Evolutionary conservation across 441 rosid genomes (phyloP).

Genomic region (Euphorbia corollata): DNA sequence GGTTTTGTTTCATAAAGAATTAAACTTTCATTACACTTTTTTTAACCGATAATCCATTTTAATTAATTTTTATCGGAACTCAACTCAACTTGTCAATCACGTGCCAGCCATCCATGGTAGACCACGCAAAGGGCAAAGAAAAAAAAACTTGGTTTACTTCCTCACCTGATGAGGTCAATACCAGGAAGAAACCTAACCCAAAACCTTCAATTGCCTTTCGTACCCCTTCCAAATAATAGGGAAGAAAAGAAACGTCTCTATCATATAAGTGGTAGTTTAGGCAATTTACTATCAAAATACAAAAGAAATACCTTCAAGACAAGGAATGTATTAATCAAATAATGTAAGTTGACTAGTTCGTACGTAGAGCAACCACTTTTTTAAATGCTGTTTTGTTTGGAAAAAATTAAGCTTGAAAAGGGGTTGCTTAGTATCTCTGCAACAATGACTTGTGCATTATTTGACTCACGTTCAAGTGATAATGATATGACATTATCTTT

Average conservation of each 20-base stretch:
- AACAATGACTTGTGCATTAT: slow-evolving; percentile 44
- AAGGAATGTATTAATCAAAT: slow-evolving; percentile 27
- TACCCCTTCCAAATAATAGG: not conserved
- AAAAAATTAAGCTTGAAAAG: slow-evolving; percentile 23
- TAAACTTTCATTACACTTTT: no score
- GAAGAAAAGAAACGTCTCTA: not conserved
- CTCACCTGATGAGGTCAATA: slow-evolving; percentile 41
- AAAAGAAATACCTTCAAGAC: slow-evolving; percentile 25
- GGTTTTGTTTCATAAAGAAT: no score
- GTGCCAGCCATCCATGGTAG: slow-evolving; percentile 52
- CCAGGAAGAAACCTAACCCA: slow-evolving; percentile 12
- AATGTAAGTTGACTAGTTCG: slow-evolving; percentile 40
- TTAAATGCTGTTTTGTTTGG: slow-evolving; percentile 26
- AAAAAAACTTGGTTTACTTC: slow-evolving; percentile 19
- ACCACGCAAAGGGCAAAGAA: slow-evolving; percentile 24
- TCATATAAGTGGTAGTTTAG: slow-evolving; percentile 25
- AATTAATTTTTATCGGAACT: no score
- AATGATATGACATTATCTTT: slow-evolving; percentile 6
- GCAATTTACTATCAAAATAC: slow-evolving; percentile 15
- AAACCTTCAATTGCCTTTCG: not conserved
- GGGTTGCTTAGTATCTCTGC: slow-evolving; percentile 53
- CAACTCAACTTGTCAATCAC: slow-evolving; percentile 37
- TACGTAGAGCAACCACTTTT: slow-evolving; percentile 28
- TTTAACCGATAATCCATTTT: no score
- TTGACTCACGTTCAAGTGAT: slow-evolving; percentile 15